Evolutionary conservation across 106 monocot genomes (phyloP).

Genomic region (Allium sativum): DNA sequence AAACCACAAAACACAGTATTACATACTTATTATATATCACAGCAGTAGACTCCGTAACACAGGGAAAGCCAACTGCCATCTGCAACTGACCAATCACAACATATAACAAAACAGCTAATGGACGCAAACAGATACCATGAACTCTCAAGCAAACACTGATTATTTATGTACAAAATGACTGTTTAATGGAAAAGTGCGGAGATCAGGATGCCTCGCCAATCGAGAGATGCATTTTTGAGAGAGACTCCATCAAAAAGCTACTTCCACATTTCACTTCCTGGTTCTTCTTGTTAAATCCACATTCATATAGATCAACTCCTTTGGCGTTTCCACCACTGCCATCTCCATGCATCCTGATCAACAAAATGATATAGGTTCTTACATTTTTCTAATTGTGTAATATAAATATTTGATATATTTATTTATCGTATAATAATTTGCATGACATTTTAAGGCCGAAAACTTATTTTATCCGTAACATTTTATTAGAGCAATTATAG

Average conservation of each 20-base stretch:
- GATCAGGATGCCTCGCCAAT: slow-evolving; percentile 41
- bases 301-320: slow-evolving; percentile 11
- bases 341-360: slow-evolving; percentile 7
- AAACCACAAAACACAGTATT: too few species aligned
- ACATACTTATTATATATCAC: too few species aligned
- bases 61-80: too few species aligned
- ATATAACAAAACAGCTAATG: too few species aligned
- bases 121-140: neutral
- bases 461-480: neutral
- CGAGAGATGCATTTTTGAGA: slow-evolving; percentile 38
- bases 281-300: neutral
- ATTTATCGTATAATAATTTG: neutral
- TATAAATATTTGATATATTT: neutral
- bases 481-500: neutral
- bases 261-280: slow-evolving; percentile 47
- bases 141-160: neutral
- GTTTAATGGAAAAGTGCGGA: neutral
- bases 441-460: neutral
- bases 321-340: neutral
- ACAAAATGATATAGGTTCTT: neutral
- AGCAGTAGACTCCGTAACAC: too few species aligned
- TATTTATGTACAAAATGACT: slow-evolving; percentile 32
- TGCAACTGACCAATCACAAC: too few species aligned
- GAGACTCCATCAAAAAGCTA: slow-evolving; percentile 24
- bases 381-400: neutral